Conservation (phyloP, 1,139 yeast species). For the Pichia sp. region DNA sequence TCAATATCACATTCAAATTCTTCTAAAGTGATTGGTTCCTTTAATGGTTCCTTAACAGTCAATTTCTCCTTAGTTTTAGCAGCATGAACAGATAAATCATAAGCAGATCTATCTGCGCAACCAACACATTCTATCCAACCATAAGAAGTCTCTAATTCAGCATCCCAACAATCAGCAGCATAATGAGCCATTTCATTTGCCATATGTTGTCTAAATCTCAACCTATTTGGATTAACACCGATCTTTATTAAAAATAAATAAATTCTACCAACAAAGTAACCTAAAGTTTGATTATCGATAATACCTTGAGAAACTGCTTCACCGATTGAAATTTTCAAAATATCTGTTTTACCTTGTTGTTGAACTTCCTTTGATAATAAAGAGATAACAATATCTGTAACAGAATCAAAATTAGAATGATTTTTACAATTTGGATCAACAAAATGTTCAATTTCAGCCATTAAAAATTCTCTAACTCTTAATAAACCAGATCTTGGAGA, state of each 20-base stretch:
- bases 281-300: constrained; percentile 95
- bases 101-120: constrained; percentile 98
- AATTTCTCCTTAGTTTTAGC: constrained; percentile 92
- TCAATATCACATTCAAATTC: constrained; percentile 76
- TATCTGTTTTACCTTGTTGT: constrained; percentile 71
- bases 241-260: constrained; percentile 75
- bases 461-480: constrained; percentile 96
- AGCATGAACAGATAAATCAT: constrained; percentile 91
- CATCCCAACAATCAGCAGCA: constrained; percentile 99
- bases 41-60: constrained; percentile 85
- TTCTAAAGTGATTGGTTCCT: constrained; percentile 78
- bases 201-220: constrained; percentile 98
- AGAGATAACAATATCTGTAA: constrained; percentile 62
- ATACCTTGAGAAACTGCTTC: constrained; percentile 83
- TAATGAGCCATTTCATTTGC: constrained; percentile 99
- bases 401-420: constrained; percentile 73
- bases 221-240: constrained; percentile 77
- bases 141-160: constrained; percentile 88
- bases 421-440: constrained; percentile 87
- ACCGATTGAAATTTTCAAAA: constrained; percentile 63
- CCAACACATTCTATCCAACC: constrained; percentile 99
- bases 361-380: constrained; percentile 85
- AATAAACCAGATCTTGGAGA: constrained; percentile 96
- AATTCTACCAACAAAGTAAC: constrained; percentile 93
- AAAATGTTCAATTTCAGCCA: constrained; percentile 99